Evolutionary conservation across 176 grass and related monocot species (phyloP), one percentile per base, ranked within the genome.

Genomic region (Aechmea fasciata): DNA sequence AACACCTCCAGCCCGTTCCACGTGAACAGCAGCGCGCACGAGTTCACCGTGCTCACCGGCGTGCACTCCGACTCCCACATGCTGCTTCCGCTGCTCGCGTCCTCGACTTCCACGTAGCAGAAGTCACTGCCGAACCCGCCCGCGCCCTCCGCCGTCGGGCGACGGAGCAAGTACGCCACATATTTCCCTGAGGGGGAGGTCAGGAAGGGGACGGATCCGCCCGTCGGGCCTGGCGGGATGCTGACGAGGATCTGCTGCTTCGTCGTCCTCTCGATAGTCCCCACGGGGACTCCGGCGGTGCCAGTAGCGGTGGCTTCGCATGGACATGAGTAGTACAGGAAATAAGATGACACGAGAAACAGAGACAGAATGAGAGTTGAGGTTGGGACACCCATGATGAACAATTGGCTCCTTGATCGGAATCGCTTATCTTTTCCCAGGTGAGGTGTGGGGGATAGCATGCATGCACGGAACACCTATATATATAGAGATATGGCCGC

Each of bases 31-130:
- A 96, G 78, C 2, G 83, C 13, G 80, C 85, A 96, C 57, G 88
- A 76, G 79, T 96, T 96, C 20, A 76, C 88, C 9, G 68, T 89
- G 83, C 85, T 88, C 66, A 84, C 82, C 2, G 92, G 77, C 1
- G 71, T 77, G 77, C 92, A 96, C 69, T 87, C 72, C 3, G 88
- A 96, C 76, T 96, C 92, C 92, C 92, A 96, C 73, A 80, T 81
- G 78, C 88, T 96, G 3, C 64, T 66, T 13, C 48, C 79, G 67
- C 80, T 77, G 1, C 17, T 55, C 0, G 63, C 69, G 20, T 71
- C 85, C 41, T 69, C 49, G 47, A 96, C 85, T 81, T 89, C 77
- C 33, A 96, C 82, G 66, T 84, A 96, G 79, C 92, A 96, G 70
- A 96, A 96, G 57, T 96, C 92, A 5, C 84, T 90, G 41, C 92